phyloP scores from a whole-genome alignment of 176 grass and related monocot genomes.

The Aechmea fasciata region DNA sequence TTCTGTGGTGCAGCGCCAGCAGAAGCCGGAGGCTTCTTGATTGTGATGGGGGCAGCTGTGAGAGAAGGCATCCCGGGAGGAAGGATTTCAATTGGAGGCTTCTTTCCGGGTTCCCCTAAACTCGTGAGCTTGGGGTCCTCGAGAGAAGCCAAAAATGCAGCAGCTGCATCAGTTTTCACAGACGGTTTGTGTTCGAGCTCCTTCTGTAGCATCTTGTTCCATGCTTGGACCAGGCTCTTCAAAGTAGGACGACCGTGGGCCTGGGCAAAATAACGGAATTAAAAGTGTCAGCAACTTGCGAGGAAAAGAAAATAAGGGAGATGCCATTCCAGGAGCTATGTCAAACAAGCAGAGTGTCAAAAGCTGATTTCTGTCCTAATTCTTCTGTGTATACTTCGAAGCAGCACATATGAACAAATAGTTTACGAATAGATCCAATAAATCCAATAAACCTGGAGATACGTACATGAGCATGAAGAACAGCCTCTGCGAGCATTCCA shows the following conservation, averaged over 20 bases:
- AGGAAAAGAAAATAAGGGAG: conserved; percentile 1
- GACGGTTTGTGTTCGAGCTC: conserved; percentile 81
- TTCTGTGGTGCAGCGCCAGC: conserved; percentile 21
- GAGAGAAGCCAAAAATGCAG: conserved; percentile 90
- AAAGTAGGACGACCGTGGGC: conserved; percentile 86
- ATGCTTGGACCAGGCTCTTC: conserved; percentile 70
- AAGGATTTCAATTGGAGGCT: conserved; percentile 91
- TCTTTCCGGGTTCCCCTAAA: conserved; percentile 71
- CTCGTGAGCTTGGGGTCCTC: conserved; percentile 90
- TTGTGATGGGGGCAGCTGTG: conserved; percentile 69
- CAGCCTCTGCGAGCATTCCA: conserved; percentile 88
- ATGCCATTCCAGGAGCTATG: neutral
- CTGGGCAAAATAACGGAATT: conserved; percentile 31
- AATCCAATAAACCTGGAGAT: conserved; percentile 9
- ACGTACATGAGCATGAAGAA: conserved; percentile 95
- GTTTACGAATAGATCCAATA: neutral
- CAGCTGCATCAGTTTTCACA: conserved; percentile 84
- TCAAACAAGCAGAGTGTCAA: too few species aligned
- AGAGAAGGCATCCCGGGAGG: conserved; percentile 94
- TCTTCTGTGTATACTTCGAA: too few species aligned
- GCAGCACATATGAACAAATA: neutral
- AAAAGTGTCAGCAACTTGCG: conserved; percentile 15
- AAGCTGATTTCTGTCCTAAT: too few species aligned
- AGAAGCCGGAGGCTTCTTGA: conserved; percentile 37
- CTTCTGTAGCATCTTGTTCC: conserved; percentile 94